phyloP scores from a whole-genome alignment of 139 green algal genomes.

The Eudorina sp. region DNA sequence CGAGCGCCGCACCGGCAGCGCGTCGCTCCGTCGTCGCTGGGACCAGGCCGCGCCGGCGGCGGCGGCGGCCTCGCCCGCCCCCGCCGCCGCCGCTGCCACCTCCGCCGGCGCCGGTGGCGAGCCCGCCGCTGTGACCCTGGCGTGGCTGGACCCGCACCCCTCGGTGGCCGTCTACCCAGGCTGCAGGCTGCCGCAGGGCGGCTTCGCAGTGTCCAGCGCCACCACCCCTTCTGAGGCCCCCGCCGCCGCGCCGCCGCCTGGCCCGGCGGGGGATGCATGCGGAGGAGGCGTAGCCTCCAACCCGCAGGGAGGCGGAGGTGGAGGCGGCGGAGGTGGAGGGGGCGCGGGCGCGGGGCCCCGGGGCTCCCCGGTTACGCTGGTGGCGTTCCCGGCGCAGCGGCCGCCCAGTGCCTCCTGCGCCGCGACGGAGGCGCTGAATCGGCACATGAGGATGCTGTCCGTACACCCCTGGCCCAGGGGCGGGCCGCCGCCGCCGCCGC shows the following conservation, averaged over 20 bases:
- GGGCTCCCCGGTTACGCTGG: background rate
- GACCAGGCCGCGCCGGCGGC: background rate
- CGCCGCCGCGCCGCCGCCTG: background rate
- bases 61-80: background rate
- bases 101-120: background rate
- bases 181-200: conserved; percentile 16
- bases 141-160: conserved; percentile 29
- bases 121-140: background rate
- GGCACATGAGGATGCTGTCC: conserved; percentile 17
- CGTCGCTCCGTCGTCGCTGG: background rate
- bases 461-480: conserved; percentile 7
- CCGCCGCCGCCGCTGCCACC: background rate
- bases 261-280: too few species aligned
- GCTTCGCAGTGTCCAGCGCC: background rate
- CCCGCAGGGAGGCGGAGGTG: too few species aligned
- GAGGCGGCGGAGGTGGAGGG: background rate
- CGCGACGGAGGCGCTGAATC: conserved; percentile 6
- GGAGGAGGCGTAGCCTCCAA: too few species aligned
- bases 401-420: background rate
- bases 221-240: too few species aligned
- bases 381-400: conserved; percentile 24
- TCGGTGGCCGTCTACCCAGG: background rate
- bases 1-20: background rate
- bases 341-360: background rate
- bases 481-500: background rate